Evolutionary conservation across 441 rosid species (phyloP), one percentile per base, ranked within the genome.

Genomic region (Theobroma grandiflorum): DNA sequence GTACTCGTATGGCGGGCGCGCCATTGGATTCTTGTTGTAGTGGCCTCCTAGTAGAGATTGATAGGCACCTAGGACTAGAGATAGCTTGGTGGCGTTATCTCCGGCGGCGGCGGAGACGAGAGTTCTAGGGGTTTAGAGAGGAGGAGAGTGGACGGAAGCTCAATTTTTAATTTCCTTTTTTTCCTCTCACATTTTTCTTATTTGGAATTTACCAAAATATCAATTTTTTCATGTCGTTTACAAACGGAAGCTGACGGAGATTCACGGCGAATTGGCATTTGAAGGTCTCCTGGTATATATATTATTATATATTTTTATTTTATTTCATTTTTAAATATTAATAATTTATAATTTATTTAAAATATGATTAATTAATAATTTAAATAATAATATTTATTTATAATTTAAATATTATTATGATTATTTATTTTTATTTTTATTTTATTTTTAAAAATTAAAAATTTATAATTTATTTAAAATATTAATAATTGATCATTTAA

Each of bases 1-100:
- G 87, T 84, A 92, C 6, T 90, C 93, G 87, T 87, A 92, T 5
- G 87, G 88, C 55, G 75, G 91, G 63, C 82, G 91, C 47, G 89
- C 87, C 91, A 87, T 88, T 42, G 33, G 22, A 26, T 52, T 66
- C 50, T 53, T 53, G 7, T 45, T 15, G 26, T 15, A 42, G 37
- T 35, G n/a, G 55, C 55, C 68, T 74, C 22, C 11, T 42, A 8
- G 6, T 53, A 45, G 10, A n/a, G 35, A 45, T 20, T 40, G 52
- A 68, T 69, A 3, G 22, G 40, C 7, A 16, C 6, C 79, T 50
- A 1, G 35, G 4, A 64, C 50, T n/a, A 8, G 33, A n/a, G 7
- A 57, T 14, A 40, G 77, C 66, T 59, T 15, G 38, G 38, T n/a
- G 66, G 8, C 8, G 18, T 31, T 62, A 62, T 62, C 40, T 3